Evolutionary conservation across 371 early-diverging fungal species (phyloP).

Genomic region (Thermomucor indicae-seudaticae): DNA sequence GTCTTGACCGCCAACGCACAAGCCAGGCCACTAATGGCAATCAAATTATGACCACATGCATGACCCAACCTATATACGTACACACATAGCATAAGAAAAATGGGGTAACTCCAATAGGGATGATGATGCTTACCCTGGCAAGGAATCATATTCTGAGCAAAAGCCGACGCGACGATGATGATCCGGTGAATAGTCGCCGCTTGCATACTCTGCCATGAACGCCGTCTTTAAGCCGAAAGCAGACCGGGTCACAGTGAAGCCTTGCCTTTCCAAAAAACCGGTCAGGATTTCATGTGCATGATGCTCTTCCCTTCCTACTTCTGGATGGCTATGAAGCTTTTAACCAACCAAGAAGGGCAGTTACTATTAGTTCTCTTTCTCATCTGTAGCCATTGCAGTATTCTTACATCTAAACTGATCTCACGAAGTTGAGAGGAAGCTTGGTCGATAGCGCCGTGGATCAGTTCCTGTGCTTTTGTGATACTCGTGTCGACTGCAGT

Average conservation of each 20-base stretch:
- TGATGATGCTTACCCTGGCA: conserved; percentile 40
- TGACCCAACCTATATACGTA: conserved; percentile 45
- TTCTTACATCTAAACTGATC: conserved; percentile 53
- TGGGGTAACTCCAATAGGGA: not conserved
- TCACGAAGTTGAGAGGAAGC: conserved; percentile 43
- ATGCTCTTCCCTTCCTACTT: conserved; percentile 54
- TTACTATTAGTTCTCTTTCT: not conserved
- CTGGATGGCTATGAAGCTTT: conserved; percentile 58
- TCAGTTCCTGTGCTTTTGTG: conserved; percentile 7
- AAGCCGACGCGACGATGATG: conserved; percentile 44
- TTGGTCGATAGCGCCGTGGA: conserved; percentile 37
- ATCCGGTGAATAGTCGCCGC: conserved; percentile 25
- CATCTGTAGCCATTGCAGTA: not conserved
- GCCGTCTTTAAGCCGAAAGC: conserved; percentile 58
- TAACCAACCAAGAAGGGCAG: not conserved
- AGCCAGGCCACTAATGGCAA: conserved; percentile 67
- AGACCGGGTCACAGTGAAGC: conserved; percentile 47
- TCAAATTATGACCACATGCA: conserved; percentile 66
- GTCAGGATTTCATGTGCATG: conserved; percentile 53
- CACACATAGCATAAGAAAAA: not conserved
- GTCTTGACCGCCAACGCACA: conserved; percentile 56
- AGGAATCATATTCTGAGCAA: conserved; percentile 63
- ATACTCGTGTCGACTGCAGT: too few relatives aligned
- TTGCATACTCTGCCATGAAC: conserved; percentile 54
- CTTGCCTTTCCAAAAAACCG: conserved; percentile 47